These are phyloP conservation scores for Meyerozyma carpophila DNA, from an alignment of 1,139 yeast species.

Conservation along the genomic window DNA sequence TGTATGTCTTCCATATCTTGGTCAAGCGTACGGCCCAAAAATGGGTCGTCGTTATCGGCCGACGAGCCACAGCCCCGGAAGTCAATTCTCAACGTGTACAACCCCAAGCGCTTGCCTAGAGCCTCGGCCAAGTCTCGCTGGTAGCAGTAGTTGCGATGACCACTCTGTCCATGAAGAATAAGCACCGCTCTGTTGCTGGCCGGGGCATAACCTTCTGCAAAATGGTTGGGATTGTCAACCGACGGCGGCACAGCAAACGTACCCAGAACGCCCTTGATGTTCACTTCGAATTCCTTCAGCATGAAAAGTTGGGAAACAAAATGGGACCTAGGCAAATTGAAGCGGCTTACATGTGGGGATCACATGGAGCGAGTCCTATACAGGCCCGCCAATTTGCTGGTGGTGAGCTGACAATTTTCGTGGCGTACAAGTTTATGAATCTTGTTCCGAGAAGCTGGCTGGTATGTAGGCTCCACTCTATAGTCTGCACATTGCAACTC, in stretches of 20 bases:
- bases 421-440: too few relatives aligned
- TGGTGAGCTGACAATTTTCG: too few relatives aligned
- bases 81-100: slow-evolving; percentile 68
- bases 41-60: slow-evolving; percentile 41
- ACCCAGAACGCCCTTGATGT: slow-evolving; percentile 32
- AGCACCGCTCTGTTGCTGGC: slow-evolving; percentile 35
- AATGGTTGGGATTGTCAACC: slow-evolving; percentile 15
- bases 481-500: too few relatives aligned
- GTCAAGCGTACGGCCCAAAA: slow-evolving; percentile 48
- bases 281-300: slow-evolving; percentile 34
- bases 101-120: slow-evolving; percentile 55
- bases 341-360: neutral
- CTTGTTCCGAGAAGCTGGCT: too few relatives aligned
- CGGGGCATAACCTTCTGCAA: slow-evolving; percentile 27
- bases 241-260: slow-evolving; percentile 37
- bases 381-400: neutral
- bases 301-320: neutral
- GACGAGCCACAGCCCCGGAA: slow-evolving; percentile 85
- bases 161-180: slow-evolving; percentile 72
- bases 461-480: too few relatives aligned
- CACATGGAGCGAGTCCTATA: neutral
- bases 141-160: slow-evolving; percentile 78
- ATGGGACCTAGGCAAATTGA: neutral
- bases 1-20: slow-evolving; percentile 70
- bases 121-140: slow-evolving; percentile 58